phyloP scores from a whole-genome alignment of 2,329 filamentous ascomycete species.

The Amphichorda felina region DNA sequence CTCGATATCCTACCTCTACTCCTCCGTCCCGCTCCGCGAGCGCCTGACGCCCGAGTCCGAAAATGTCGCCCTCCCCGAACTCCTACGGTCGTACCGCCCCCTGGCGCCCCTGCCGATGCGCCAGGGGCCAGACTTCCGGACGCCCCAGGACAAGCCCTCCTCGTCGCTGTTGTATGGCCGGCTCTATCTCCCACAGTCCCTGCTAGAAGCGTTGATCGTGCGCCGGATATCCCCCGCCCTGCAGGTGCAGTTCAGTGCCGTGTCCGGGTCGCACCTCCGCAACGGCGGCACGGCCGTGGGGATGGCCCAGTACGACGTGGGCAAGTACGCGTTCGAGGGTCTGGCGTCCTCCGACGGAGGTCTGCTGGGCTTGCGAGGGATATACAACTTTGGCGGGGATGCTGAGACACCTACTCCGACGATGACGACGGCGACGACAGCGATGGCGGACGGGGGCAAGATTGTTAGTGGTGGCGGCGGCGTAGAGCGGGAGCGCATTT shows the following conservation, averaged over 20 bases:
- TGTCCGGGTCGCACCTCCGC: slow-evolving; percentile 58
- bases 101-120: slow-evolving; percentile 46
- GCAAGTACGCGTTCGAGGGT: slow-evolving; percentile 80
- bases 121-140: slow-evolving; percentile 10
- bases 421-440: slow-evolving; percentile 10
- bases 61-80: slow-evolving; percentile 60
- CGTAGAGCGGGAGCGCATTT: slow-evolving; percentile 46
- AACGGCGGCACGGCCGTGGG: slow-evolving; percentile 69
- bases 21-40: slow-evolving; percentile 63
- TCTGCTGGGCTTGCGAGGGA: slow-evolving; percentile 71
- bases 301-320: slow-evolving; percentile 68
- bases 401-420: slow-evolving; percentile 23
- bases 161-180: slow-evolving; percentile 63
- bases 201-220: slow-evolving; percentile 76
- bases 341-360: slow-evolving; percentile 89
- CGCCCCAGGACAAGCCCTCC: slow-evolving; percentile 16
- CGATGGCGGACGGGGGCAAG: slow-evolving; percentile 6
- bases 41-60: slow-evolving; percentile 57
- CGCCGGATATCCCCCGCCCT: slow-evolving; percentile 65
- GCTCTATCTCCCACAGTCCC: slow-evolving; percentile 72
- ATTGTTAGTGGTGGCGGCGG: slow-evolving; percentile 11
- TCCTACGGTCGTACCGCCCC: slow-evolving; percentile 75
- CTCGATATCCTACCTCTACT: slow-evolving; percentile 94
- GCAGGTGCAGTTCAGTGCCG: slow-evolving; percentile 69
- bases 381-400: slow-evolving; percentile 90